Base-by-base conservation (phyloP, 2,329 filamentous ascomycete genomes). In the Aspergillus arachidicola region DNA sequence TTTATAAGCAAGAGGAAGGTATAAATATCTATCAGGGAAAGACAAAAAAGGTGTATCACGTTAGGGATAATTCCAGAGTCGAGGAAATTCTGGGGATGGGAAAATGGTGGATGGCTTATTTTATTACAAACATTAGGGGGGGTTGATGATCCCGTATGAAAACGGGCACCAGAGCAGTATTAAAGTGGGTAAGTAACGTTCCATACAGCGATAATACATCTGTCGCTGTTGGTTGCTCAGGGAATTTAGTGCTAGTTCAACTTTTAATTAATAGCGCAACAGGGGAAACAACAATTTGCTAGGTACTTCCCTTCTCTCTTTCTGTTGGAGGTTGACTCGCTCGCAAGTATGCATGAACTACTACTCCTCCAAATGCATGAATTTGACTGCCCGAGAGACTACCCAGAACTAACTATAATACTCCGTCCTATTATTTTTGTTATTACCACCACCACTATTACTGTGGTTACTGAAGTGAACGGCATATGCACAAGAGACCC, bases 1-100 rank as follows among this genome's bases (percentile, higher is more conserved):
- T 54, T 53, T 60, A 58, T 59, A 62, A 43, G 51, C 12, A 48
- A 58, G 30, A 60, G 41, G n/a, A 46, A 45, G 46, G 36, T 36
- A 38, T 23, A 55, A 23, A 38, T 38, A 36, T 55, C 28, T 41
- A 51, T 28, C 21, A 41, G 36, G 36, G 53, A 54, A 57, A 41
- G 14, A 59, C 30, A 46, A 51, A 54, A 38, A 54, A 38, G 34
- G 50, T 48, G 46, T 56, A 51, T 63, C 56, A 58, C 28, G 56
- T 46, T 58, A 55, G 51, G 51, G 51, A 26, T 55, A 55, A 30
- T 45, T 41, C 36, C 28, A 32, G 28, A 19, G 48, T 51, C 48
- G 48, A 55, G 51, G 51, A 14, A 38, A 55, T 38, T 55, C 51
- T 55, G 51, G 51, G 51, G 51, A 55, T 55, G 51, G 32, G 28